Base-by-base conservation (phyloP, 371 early-diverging fungal genomes). In the Mortierella sp. region DNA sequence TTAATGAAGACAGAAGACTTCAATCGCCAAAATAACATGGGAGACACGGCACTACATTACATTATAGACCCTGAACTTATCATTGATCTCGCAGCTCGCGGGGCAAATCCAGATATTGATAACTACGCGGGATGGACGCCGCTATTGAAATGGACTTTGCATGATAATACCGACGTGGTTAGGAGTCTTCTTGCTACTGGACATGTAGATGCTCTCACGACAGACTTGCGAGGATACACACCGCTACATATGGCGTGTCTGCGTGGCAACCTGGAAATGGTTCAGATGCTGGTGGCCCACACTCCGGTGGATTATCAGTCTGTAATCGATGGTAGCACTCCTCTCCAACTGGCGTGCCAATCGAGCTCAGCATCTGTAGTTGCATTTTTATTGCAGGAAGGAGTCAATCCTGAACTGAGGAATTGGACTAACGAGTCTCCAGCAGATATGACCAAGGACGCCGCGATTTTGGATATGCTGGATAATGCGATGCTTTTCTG, bases 11-110 rank as follows among this genome's bases (percentile, higher is more conserved):
- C 26, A 1, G 34, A 49, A 15, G 78, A 72, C 28, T 31, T 77
- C 19, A 61, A 72, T 29, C 65, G 72, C 7, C 68, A 72, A 42
- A 84, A 86, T 55, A 66, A 74, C 34, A 61, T 72, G 10, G 83
- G 85, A 10, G 74, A 85, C 26, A 85, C 86, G 3, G 85, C 86
- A 32, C 66, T 84, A 63, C 89, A 88, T 72, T 56, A 83, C 9
- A 80, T 86, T 29, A 17, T 60, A 9, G 68, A 83, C 34, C 61
- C 70, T 1, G 62, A 55, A 0, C 42, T 83, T n/a, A 65, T 86
- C 26, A 53, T 61, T 10, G 61, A 68, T 0, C 62, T 75, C 0
- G 53, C 77, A 10, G 34, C 19, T 17, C 31, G 58, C 22, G 79
- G 75, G 35, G 70, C 72, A 22, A 74, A 75, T 29, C 82, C 77